Evolutionary conservation across 345 rosid species (phyloP), one percentile per base, ranked within the genome.

Genomic region (Hibiscus mutabilis): DNA sequence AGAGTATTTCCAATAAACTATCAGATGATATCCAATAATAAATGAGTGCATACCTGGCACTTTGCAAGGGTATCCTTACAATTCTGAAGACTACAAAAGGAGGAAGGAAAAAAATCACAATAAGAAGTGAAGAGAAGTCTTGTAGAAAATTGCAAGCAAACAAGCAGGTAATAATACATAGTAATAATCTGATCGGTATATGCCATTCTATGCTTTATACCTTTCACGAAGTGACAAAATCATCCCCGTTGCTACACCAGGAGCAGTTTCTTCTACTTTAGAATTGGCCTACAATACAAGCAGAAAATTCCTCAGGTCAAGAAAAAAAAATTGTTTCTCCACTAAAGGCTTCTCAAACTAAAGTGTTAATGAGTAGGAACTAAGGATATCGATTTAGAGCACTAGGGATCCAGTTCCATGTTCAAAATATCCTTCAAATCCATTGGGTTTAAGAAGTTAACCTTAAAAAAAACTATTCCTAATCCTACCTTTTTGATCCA

Each of bases 221-320:
- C 97, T 90, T 84, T 88, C 96, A 63, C 96, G 92, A 69, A 92
- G 93, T 40, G 89, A 70, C 79, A 95, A 83, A 80, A 92, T 92
- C 99, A 88, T 89, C 51, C 89, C 88, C 1, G 95, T 89, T 24
- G 91, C 81, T 42, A 79, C 91, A 73, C 94, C 94, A 44, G 89
- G 89, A 18, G 94, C 87, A 58, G 92, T 88, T 79, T 92, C 98
- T 69, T 90, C 99, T 33, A 79, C 85, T 70, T 90, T 85, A 2
- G 83, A 52, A 31, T 79, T 86, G 53, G 79, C 88, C 97, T 89
- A 80, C 65, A 71, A 52, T 31, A 7, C 37, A 53, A 33, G 57
- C 53, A 72, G 21, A 63, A 69, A 69, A 35, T 37, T 69, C 33
- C 14, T 31, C 18, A 35, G 61, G 16, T 21, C n/a, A 13, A 4